phyloP scores from a whole-genome alignment of 2,329 filamentous ascomycete genomes.

The Biscogniauxia marginata region DNA sequence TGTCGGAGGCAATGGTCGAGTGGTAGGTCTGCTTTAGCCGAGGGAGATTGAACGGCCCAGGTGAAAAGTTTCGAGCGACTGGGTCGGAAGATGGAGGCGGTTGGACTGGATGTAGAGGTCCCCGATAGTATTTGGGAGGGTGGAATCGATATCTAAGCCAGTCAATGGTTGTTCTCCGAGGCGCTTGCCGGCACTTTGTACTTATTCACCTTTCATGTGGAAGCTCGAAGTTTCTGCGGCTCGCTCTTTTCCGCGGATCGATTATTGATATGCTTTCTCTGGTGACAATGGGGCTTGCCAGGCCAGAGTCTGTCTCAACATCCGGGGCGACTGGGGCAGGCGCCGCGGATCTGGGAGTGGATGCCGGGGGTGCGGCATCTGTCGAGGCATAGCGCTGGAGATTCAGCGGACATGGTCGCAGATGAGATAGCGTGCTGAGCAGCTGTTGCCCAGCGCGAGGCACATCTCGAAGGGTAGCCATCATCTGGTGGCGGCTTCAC shows the following conservation, averaged over 20 bases:
- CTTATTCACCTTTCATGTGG: conserved; percentile 26
- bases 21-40: conserved; percentile 89
- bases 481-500: conserved; percentile 7
- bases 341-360: conserved; percentile 38
- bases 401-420: conserved; percentile 19
- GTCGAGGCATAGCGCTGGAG: conserved; percentile 48
- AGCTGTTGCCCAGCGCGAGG: conserved; percentile 29
- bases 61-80: conserved; percentile 80
- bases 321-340: conserved; percentile 40
- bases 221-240: conserved; percentile 27
- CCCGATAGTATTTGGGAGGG: conserved; percentile 90
- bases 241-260: conserved; percentile 45
- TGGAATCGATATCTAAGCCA: conserved; percentile 82
- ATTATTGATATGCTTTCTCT: conserved; percentile 41
- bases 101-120: conserved; percentile 89
- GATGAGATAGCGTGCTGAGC: conserved; percentile 21
- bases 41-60: conserved; percentile 86
- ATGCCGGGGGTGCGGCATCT: conserved; percentile 40
- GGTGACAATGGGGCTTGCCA: conserved; percentile 39
- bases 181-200: not conserved
- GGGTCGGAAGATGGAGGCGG: conserved; percentile 85
- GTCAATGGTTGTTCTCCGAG: conserved; percentile 2
- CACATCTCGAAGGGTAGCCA: conserved; percentile 30
- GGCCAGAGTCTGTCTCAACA: conserved; percentile 51
- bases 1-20: conserved; percentile 79